Conservation (phyloP, 2,329 filamentous ascomycete genomes). For the Xylariomycetidae sp. region DNA sequence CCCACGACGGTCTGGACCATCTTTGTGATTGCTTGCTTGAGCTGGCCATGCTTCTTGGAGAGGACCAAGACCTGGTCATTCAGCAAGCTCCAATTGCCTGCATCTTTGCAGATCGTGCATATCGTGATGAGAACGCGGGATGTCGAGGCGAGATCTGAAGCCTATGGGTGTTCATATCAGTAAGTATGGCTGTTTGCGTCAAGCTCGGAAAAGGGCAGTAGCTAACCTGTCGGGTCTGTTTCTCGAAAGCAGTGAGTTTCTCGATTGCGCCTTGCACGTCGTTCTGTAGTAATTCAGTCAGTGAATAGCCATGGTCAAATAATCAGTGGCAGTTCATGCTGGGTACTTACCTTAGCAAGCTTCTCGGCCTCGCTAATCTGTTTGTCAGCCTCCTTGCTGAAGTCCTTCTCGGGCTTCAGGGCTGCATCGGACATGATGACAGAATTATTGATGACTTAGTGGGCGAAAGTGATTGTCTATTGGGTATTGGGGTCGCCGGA, state of each 20-base stretch:
- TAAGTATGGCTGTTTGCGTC: slow-evolving; percentile 5
- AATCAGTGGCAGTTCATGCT: slow-evolving; percentile 13
- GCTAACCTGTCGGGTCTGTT: slow-evolving; percentile 87
- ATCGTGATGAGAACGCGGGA: slow-evolving; percentile 83
- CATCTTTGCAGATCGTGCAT: slow-evolving; percentile 90
- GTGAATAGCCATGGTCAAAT: background rate
- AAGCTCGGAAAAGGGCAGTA: slow-evolving; percentile 11
- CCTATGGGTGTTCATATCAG: slow-evolving; percentile 52
- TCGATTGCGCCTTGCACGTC: slow-evolving; percentile 87
- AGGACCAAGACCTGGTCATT: slow-evolving; percentile 95
- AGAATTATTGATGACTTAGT: too few relatives aligned
- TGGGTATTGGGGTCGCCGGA: background rate
- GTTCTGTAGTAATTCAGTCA: slow-evolving; percentile 39
- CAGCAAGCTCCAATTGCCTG: slow-evolving; percentile 87
- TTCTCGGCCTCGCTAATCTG: slow-evolving; percentile 86
- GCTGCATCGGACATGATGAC: slow-evolving; percentile 74
- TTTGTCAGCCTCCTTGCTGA: slow-evolving; percentile 91
- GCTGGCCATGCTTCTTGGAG: slow-evolving; percentile 99
- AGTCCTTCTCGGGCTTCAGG: slow-evolving; percentile 97
- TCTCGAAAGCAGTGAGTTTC: slow-evolving; percentile 87
- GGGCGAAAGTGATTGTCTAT: too few relatives aligned
- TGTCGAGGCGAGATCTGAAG: slow-evolving; percentile 92
- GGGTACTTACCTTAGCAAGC: slow-evolving; percentile 71
- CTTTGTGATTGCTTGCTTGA: slow-evolving; percentile 97
- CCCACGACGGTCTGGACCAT: slow-evolving; percentile 97